A percentile compares a stretch with the other conserved stretches of the same genome.
Conservation (phyloP, 164 flowering plant species). For the Platanus orientalis region DNA sequence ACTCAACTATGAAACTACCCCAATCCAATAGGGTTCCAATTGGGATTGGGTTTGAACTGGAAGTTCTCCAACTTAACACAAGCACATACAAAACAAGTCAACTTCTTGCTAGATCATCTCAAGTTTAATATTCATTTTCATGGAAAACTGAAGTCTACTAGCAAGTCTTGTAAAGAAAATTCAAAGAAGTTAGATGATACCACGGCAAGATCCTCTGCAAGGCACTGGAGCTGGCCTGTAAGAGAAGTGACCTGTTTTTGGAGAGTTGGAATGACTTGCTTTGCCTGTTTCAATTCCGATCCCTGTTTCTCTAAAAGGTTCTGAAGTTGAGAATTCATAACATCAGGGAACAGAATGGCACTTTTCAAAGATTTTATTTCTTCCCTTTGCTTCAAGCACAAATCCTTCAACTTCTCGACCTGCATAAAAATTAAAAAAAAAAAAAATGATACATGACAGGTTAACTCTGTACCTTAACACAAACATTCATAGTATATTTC, state of each 20-base stretch:
- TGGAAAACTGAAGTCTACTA: too few species aligned
- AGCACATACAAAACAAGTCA: too few species aligned
- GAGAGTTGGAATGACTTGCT: conserved; percentile 70
- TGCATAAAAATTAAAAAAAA: conserved; percentile 14
- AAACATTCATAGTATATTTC: background rate
- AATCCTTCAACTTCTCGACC: conserved; percentile 85
- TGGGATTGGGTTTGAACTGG: too few species aligned
- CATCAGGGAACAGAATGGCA: conserved; percentile 77
- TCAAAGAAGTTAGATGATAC: conserved; percentile 27
- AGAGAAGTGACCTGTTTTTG: conserved; percentile 88
- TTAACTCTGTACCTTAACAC: background rate
- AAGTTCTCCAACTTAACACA: too few species aligned
- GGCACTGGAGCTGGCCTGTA: conserved; percentile 74
- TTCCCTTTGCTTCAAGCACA: conserved; percentile 89
- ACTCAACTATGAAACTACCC: too few species aligned
- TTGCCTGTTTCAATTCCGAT: conserved; percentile 73
- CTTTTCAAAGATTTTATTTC: conserved; percentile 76
- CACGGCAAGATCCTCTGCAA: conserved; percentile 91
- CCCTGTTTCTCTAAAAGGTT: conserved; percentile 67
- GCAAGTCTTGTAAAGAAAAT: background rate
- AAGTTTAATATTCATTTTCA: too few species aligned
- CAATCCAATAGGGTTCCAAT: too few species aligned
- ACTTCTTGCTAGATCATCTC: too few species aligned
- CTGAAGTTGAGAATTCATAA: conserved; percentile 58
- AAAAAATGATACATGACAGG: too few species aligned